Percentiles rank a stretch among this genome's conserved stretches.
Conservation (phyloP, 169 alveolate genomes). For the Hepatocystis sp. region DNA sequence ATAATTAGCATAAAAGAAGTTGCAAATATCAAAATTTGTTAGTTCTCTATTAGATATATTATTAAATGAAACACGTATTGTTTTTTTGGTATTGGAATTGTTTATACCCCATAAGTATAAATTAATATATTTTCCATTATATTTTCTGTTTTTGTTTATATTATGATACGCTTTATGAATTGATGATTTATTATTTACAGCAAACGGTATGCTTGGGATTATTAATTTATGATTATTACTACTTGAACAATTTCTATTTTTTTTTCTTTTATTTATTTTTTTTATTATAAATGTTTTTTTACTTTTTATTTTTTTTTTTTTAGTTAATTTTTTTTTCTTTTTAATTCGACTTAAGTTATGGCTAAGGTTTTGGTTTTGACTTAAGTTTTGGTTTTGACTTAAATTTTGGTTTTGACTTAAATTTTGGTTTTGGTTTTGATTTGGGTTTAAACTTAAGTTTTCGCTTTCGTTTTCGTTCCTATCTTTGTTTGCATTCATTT, state of each 20-base stretch:
- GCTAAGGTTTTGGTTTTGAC: neutral
- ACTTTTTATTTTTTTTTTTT: conserved; percentile 8
- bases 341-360: neutral
- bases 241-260: conserved; percentile 5
- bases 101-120: conserved; percentile 51
- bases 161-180: neutral
- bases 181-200: neutral
- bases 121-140: conserved; percentile 17
- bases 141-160: conserved; percentile 1
- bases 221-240: neutral
- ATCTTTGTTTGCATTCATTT: too few species aligned
- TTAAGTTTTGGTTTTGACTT: neutral
- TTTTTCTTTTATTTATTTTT: neutral
- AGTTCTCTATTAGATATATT: conserved; percentile 57
- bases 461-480: neutral
- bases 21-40: conserved; percentile 38
- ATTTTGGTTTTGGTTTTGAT: neutral
- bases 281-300: conserved; percentile 7
- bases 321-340: conserved; percentile 8
- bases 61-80: conserved; percentile 30
- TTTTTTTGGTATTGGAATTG: conserved; percentile 41
- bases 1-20: conserved; percentile 49
- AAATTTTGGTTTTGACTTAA: neutral
- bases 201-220: too few species aligned
- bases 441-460: neutral